phyloP scores from a whole-genome alignment of 768 basidiomycete genomes.

The Nidularia sp. region DNA sequence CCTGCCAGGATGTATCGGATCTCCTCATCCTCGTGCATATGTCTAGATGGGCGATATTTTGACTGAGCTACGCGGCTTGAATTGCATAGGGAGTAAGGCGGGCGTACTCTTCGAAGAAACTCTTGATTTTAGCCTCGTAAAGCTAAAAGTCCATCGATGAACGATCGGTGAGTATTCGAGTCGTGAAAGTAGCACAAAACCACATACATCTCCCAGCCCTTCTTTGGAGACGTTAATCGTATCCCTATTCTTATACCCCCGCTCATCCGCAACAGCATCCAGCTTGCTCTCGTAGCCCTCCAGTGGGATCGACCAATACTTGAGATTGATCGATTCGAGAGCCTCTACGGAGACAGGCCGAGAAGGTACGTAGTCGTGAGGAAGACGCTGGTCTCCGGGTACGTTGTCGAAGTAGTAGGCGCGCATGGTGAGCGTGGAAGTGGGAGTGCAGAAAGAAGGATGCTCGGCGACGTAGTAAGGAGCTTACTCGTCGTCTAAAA shows the following conservation, averaged over 20 bases:
- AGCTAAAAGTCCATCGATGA: slow-evolving; percentile 18
- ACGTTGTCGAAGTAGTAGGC: slow-evolving; percentile 75
- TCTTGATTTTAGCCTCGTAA: slow-evolving; percentile 80
- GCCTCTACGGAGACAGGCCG: slow-evolving; percentile 45
- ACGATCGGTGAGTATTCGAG: not conserved
- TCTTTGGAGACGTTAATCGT: slow-evolving; percentile 72
- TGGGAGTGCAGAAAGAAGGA: too few species aligned
- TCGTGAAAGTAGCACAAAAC: not conserved
- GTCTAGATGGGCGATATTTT: slow-evolving; percentile 34
- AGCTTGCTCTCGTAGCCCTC: slow-evolving; percentile 52
- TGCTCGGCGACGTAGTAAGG: too few species aligned
- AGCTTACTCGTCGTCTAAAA: too few species aligned
- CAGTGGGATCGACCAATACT: slow-evolving; percentile 64
- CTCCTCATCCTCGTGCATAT: slow-evolving; percentile 96
- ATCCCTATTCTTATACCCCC: slow-evolving; percentile 84
- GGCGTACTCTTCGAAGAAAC: slow-evolving; percentile 81
- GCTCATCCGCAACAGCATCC: slow-evolving; percentile 56
- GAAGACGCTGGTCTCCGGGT: slow-evolving; percentile 76
- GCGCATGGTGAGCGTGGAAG: slow-evolving; percentile 41
- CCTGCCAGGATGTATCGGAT: slow-evolving; percentile 86
- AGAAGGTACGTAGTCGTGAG: slow-evolving; percentile 65
- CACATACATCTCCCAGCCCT: slow-evolving; percentile 69
- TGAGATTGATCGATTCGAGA: slow-evolving; percentile 59
- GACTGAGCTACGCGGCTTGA: not conserved
- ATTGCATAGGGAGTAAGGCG: not conserved